Conservation (phyloP, 352 stramenopile species). For the Phytophthora pini region DNA sequence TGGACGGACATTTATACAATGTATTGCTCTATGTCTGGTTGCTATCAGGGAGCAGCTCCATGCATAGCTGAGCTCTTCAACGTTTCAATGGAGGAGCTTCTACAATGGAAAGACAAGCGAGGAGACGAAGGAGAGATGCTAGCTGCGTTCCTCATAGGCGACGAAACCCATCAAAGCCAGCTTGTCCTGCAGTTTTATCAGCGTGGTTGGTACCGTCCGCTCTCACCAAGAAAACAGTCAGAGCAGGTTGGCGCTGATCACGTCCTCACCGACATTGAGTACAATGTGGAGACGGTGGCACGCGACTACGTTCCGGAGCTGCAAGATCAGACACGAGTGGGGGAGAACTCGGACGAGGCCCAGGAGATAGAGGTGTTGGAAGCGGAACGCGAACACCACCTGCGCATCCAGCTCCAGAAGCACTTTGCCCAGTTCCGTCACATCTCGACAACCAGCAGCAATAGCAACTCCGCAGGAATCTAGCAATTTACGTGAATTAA, state of each 20-base stretch:
- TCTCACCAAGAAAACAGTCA: constrained; percentile 34
- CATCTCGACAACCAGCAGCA: constrained; percentile 5
- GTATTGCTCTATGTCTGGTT: background rate
- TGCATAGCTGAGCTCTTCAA: constrained; percentile 34
- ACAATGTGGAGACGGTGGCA: constrained; percentile 34
- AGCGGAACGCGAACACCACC: constrained; percentile 40
- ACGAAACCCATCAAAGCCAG: constrained; percentile 39
- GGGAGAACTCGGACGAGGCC: constrained; percentile 33
- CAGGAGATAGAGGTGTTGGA: constrained; percentile 44
- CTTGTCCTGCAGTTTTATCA: constrained; percentile 58
- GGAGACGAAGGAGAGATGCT: constrained; percentile 35
- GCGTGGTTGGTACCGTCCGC: constrained; percentile 49
- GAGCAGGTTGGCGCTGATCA: constrained; percentile 20
- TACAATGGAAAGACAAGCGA: constrained; percentile 25
- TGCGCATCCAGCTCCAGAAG: constrained; percentile 55
- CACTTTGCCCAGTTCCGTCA: constrained; percentile 66
- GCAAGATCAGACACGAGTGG: constrained; percentile 31
- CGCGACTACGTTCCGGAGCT: constrained; percentile 53
- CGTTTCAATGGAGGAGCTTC: constrained; percentile 16
- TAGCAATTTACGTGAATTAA: constrained; percentile 32
- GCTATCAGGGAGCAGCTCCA: constrained; percentile 21
- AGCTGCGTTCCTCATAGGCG: constrained; percentile 41
- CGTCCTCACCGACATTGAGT: constrained; percentile 35
- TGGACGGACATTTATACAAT: background rate
- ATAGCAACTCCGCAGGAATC: constrained; percentile 9